Evolutionary conservation across 805 yeast genomes (phyloP).

Genomic region (Zygoascus ofunaensis): DNA sequence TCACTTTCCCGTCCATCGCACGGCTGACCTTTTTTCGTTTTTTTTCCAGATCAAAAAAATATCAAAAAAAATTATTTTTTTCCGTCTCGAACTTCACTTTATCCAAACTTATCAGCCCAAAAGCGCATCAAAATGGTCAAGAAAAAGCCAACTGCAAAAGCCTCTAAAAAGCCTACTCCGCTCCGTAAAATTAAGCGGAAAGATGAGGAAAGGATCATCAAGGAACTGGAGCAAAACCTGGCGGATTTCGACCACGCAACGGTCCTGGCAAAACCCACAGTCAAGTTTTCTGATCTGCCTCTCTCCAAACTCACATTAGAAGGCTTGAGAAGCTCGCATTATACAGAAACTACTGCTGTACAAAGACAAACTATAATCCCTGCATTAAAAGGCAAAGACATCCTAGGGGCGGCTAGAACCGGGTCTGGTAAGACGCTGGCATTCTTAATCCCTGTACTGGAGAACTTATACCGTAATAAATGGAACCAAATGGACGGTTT

Average conservation of each 20-base stretch:
- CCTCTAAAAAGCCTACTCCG: not conserved
- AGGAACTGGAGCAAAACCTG: constrained; percentile 41
- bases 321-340: constrained; percentile 75
- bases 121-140: constrained; percentile 11
- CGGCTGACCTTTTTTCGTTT: too few species aligned
- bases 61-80: constrained; percentile 1
- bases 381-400: constrained; percentile 67
- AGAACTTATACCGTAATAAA: constrained; percentile 47
- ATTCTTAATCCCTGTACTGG: constrained; percentile 69
- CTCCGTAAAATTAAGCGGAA: constrained; percentile 1
- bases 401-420: constrained; percentile 82
- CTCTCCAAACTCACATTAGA: constrained; percentile 50
- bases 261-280: constrained; percentile 25
- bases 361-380: constrained; percentile 71
- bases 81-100: not conserved
- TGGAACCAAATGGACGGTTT: constrained; percentile 83
- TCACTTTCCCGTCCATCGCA: too few species aligned
- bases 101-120: not conserved
- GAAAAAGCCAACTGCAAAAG: constrained; percentile 5
- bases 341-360: constrained; percentile 72
- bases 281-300: constrained; percentile 70
- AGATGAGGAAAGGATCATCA: constrained; percentile 17
- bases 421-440: constrained; percentile 90
- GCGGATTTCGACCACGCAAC: constrained; percentile 38
- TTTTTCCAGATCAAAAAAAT: too few species aligned